Base-by-base conservation (phyloP, 2,329 filamentous ascomycete species). In the Sporothrix curviconia region DNA sequence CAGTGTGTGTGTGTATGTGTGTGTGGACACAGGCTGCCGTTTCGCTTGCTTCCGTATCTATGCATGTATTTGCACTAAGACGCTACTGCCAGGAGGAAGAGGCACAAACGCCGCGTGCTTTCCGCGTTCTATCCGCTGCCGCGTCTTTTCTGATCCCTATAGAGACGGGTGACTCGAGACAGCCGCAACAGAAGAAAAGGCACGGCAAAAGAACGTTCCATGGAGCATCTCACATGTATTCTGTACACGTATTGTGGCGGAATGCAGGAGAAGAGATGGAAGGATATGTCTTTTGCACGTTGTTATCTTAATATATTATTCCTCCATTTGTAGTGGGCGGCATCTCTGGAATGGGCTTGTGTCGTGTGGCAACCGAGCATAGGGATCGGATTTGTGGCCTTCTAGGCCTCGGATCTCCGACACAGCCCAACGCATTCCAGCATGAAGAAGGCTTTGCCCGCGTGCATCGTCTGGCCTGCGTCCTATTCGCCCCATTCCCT, bases 361-460 rank as follows among this genome's bases (percentile, higher is more conserved):
- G n/a, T n/a, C n/a, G n/a, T n/a, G n/a, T n/a, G n/a, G n/a, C n/a
- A 32, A 32, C 5, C 28, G 28, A 32, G 11, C 28, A n/a, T 4
- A 19, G 9, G 15, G 4, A 17, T n/a, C 4, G 36, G 12, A 37
- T 37, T 7, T 37, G 11, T 37, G 36, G 6, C 4, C 7, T 37
- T 7, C 4, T n/a, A 7, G 37, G 37, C 37, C 5, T 6, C 15
- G 19, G 7, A 6, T 4, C 37, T 6, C 37, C n/a, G n/a, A 9
- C 17, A 44, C 51, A 12, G 28, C 19, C 19, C 39, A 44, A 44
- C 51, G 19, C 51, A 54, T 54, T 54, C 51, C 51, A 44, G 17
- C 11, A 11, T 28, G 28, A n/a, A 49, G 25, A 36, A 34, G 17
- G 34, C 22, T 14, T n/a, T n/a, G n/a, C n/a, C n/a, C n/a, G n/a